These are phyloP conservation scores for Exophiala sp. DNA, from an alignment of 2,329 filamentous ascomycete genomes.

Conservation along the genomic window DNA sequence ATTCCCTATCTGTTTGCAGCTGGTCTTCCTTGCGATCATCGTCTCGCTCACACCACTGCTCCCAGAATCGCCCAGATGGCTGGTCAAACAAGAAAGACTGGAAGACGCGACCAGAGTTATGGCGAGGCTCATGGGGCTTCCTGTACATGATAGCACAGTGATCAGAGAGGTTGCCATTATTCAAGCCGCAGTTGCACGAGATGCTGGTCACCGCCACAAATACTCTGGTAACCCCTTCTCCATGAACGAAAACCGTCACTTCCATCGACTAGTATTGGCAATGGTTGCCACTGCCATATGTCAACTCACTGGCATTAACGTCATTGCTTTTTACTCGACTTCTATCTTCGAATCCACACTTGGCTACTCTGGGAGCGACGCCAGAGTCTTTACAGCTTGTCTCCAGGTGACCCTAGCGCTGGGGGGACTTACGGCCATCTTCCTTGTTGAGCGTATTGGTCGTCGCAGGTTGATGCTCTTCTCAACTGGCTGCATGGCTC, in stretches of 20 bases:
- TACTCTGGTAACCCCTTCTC: slow-evolving; percentile 49
- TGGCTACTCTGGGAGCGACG: slow-evolving; percentile 37
- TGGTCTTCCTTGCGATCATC: slow-evolving; percentile 39
- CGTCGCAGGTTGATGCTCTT: slow-evolving; percentile 69
- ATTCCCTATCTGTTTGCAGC: slow-evolving; percentile 45
- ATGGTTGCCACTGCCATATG: slow-evolving; percentile 58
- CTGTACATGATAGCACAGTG: slow-evolving; percentile 43
- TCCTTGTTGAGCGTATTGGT: slow-evolving; percentile 51
- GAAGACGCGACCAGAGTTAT: slow-evolving; percentile 35
- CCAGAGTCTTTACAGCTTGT: slow-evolving; percentile 49
- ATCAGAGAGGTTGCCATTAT: slow-evolving; percentile 48
- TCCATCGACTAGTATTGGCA: slow-evolving; percentile 55
- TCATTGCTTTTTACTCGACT: slow-evolving; percentile 45
- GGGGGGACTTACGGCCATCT: slow-evolving; percentile 50
- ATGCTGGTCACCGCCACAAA: slow-evolving; percentile 49
- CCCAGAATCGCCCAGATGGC: slow-evolving; percentile 43
- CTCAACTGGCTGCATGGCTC: slow-evolving; percentile 62
- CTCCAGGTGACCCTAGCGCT: slow-evolving; percentile 55
- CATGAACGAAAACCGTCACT: slow-evolving; percentile 54
- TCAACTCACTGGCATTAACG: slow-evolving; percentile 45
- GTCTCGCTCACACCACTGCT: slow-evolving; percentile 16
- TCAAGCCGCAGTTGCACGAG: slow-evolving; percentile 49
- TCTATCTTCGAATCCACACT: slow-evolving; percentile 43
- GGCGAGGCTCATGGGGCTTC: slow-evolving; percentile 30
- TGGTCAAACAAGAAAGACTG: slow-evolving; percentile 40